Evolutionary conservation across 495 filamentous ascomycete species (phyloP).

Genomic region (Pyrenula massariospora): DNA sequence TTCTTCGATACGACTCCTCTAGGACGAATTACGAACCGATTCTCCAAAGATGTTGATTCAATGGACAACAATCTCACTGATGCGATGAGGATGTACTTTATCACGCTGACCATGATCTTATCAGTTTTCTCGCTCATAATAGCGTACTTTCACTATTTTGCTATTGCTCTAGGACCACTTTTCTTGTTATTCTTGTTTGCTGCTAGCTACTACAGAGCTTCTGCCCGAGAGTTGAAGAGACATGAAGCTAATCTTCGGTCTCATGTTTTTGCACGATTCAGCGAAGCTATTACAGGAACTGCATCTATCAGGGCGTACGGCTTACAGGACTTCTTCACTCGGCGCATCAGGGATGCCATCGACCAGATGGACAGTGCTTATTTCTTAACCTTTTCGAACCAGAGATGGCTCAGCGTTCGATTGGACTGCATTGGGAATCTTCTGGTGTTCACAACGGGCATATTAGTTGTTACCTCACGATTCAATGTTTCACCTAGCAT

Average conservation of each 20-base stretch:
- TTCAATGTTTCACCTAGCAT: slow-evolving; percentile 78
- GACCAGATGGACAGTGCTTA: slow-evolving; percentile 91
- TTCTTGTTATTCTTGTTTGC: slow-evolving; percentile 71
- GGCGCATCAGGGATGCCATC: slow-evolving; percentile 56
- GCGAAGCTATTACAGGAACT: slow-evolving; percentile 74
- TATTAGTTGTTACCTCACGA: slow-evolving; percentile 88
- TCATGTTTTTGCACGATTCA: slow-evolving; percentile 78
- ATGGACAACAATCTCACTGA: slow-evolving; percentile 93
- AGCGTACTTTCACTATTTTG: slow-evolving; percentile 87
- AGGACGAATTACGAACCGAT: slow-evolving; percentile 94
- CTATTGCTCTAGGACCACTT: slow-evolving; percentile 76
- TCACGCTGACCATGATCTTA: slow-evolving; percentile 67
- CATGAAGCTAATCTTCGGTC: slow-evolving; percentile 85
- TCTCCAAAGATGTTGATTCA: slow-evolving; percentile 86
- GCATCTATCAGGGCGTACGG: slow-evolving; percentile 85
- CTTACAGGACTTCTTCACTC: slow-evolving; percentile 58
- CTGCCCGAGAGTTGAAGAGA: slow-evolving; percentile 86
- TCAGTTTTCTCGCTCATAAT: slow-evolving; percentile 84
- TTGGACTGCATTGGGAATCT: slow-evolving; percentile 73
- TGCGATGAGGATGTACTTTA: slow-evolving; percentile 84
- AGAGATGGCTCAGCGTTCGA: slow-evolving; percentile 79
- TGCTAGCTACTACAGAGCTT: slow-evolving; percentile 78
- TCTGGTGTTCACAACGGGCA: slow-evolving; percentile 75
- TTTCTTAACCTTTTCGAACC: slow-evolving; percentile 87
- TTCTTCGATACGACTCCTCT: slow-evolving; percentile 97